Evolutionary conservation across 805 yeast genomes (phyloP).

Genomic region (Sugiyamaella valdiviana): DNA sequence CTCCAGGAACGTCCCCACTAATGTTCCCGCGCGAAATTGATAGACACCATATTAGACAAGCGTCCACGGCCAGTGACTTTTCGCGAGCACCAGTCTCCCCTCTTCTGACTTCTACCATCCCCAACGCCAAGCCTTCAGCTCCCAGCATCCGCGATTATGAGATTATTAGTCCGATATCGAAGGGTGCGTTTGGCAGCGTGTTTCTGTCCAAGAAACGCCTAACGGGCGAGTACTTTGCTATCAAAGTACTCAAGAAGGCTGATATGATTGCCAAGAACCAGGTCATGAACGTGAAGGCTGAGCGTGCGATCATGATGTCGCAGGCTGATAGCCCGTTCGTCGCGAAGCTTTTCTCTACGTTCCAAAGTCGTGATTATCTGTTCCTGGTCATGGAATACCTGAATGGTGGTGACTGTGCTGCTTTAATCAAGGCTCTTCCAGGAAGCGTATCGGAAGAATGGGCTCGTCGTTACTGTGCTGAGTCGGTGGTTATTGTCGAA

Average conservation of each 20-base stretch:
- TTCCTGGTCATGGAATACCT: conserved; percentile 94
- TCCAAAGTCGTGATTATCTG: conserved; percentile 80
- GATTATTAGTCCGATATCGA: conserved; percentile 84
- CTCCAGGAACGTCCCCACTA: conserved; percentile 59
- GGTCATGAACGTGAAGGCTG: conserved; percentile 88
- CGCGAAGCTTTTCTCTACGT: conserved; percentile 79
- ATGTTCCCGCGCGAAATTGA: conserved; percentile 42
- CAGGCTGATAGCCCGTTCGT: conserved; percentile 91
- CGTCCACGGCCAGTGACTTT: conserved; percentile 25
- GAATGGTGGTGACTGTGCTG: conserved; percentile 93
- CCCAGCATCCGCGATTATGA: conserved; percentile 87
- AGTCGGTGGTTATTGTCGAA: conserved; percentile 82
- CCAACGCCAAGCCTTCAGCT: conserved; percentile 49
- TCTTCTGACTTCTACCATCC: conserved; percentile 42
- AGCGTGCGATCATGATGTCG: conserved; percentile 96
- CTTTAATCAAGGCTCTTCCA: conserved; percentile 62
- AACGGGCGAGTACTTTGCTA: conserved; percentile 94
- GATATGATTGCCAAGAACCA: conserved; percentile 98
- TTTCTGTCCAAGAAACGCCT: conserved; percentile 73
- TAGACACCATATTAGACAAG: conserved; percentile 24
- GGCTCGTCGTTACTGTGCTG: conserved; percentile 77
- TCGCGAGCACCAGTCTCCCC: conserved; percentile 74
- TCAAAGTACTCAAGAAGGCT: conserved; percentile 81
- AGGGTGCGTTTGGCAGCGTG: conserved; percentile 97
- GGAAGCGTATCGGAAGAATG: conserved; percentile 82